Percentiles rank a stretch among this genome's conserved stretches.
phyloP scores from a whole-genome alignment of 1,139 yeast genomes.

The Saccharomycopsis hybrid region DNA sequence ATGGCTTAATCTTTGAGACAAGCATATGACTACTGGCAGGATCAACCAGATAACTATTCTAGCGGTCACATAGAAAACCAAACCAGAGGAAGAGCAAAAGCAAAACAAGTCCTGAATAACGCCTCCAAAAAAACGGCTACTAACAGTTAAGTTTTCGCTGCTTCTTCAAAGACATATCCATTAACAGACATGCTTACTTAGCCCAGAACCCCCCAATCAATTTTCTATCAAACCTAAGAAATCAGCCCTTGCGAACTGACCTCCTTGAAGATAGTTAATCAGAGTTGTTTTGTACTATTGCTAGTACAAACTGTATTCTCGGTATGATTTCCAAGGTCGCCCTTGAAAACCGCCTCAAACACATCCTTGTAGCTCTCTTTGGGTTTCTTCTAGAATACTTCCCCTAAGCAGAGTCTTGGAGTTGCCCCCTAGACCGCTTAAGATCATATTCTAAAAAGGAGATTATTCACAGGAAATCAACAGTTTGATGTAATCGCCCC shows the following conservation, averaged over 20 bases:
- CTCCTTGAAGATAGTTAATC: too few relatives aligned
- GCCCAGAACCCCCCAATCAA: too few relatives aligned
- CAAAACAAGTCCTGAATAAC: too few relatives aligned
- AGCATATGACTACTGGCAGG: conserved; percentile 46
- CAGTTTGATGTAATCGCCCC: conserved; percentile 23
- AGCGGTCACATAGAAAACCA: background rate
- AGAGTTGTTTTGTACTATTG: too few relatives aligned
- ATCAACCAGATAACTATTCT: conserved; percentile 38
- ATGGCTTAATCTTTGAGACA: conserved; percentile 46
- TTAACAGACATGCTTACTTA: too few relatives aligned
- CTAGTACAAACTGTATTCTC: too few relatives aligned
- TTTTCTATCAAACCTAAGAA: too few relatives aligned
- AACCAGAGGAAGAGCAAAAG: too few relatives aligned
- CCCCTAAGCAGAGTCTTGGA: conserved; percentile 27
- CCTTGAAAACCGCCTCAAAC: conserved; percentile 14
- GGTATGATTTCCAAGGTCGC: conserved; percentile 1
- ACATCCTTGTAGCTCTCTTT: conserved; percentile 31
- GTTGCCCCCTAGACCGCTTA: conserved; percentile 26
- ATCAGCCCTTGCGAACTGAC: too few relatives aligned
- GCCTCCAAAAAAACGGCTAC: too few relatives aligned
- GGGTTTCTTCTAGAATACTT: conserved; percentile 28
- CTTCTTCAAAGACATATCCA: too few relatives aligned
- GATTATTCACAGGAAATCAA: conserved; percentile 29
- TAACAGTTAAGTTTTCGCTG: too few relatives aligned
- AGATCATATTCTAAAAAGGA: conserved; percentile 30